phyloP scores from a whole-genome alignment of 1,284 basidiomycete genomes.

The Melanopsichium pennsylvanicum region DNA sequence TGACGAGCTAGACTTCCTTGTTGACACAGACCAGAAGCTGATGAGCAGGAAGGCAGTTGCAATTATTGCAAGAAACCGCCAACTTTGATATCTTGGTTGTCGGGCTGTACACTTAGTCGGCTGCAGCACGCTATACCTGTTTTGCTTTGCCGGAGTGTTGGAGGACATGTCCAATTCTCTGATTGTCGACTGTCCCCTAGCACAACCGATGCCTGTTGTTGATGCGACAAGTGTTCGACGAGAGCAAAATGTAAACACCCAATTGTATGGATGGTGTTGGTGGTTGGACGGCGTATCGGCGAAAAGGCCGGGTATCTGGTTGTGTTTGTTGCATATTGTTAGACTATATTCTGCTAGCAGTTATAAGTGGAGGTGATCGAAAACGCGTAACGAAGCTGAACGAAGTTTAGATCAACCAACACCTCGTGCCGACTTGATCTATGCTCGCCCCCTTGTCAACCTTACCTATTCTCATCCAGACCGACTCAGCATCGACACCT shows the following conservation, averaged over 20 bases:
- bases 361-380: conserved; percentile 43
- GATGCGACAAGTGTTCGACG: neutral
- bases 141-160: too few species aligned
- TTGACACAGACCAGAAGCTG: conserved; percentile 8
- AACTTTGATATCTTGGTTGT: neutral
- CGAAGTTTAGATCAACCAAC: conserved; percentile 44
- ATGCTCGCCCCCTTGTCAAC: neutral
- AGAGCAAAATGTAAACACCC: too few species aligned
- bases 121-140: too few species aligned
- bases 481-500: too few species aligned
- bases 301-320: conserved; percentile 21
- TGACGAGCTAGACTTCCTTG: neutral
- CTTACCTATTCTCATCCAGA: too few species aligned
- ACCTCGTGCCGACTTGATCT: conserved; percentile 4
- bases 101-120: neutral
- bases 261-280: too few species aligned
- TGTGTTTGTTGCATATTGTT: neutral
- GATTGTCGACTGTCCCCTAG: neutral
- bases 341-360: neutral
- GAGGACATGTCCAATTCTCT: too few species aligned
- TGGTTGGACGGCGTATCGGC: too few species aligned
- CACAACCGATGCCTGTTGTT: too few species aligned
- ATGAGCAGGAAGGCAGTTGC: conserved; percentile 9
- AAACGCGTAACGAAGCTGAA: conserved; percentile 35
- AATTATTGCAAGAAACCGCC: neutral